phyloP scores from a whole-genome alignment of 257 asterid species.

The Solanum corneliomulleri region DNA sequence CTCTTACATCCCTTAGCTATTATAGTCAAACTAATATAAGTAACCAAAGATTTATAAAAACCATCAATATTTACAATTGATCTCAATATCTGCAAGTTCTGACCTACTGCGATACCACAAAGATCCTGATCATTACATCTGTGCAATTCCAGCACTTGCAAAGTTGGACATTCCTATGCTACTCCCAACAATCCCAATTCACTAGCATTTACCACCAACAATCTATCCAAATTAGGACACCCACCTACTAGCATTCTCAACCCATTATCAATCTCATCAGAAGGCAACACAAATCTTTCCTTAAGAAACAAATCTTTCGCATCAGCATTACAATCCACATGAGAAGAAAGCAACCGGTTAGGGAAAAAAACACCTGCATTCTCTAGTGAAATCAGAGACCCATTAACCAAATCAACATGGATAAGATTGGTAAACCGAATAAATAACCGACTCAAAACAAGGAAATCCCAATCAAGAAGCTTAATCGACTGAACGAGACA shows the following conservation, averaged over 20 bases:
- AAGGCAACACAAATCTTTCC: slow-evolving; percentile 24
- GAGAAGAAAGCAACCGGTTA: slow-evolving; percentile 23
- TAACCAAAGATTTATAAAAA: slow-evolving; percentile 32
- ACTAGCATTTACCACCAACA: slow-evolving; percentile 47
- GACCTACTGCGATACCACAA: slow-evolving; percentile 57
- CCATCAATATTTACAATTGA: slow-evolving; percentile 40
- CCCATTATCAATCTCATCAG: slow-evolving; percentile 45
- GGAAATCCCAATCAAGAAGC: slow-evolving; percentile 76
- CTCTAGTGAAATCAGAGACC: slow-evolving; percentile 28
- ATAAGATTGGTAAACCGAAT: slow-evolving; percentile 61
- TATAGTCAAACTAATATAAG: slow-evolving; percentile 60
- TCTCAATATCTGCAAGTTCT: slow-evolving; percentile 49
- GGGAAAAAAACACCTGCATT: slow-evolving; percentile 36
- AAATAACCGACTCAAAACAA: slow-evolving; percentile 51
- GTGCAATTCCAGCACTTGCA: slow-evolving; percentile 60
- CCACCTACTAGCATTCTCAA: slow-evolving; percentile 37
- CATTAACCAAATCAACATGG: slow-evolving; percentile 48
- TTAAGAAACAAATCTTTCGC: slow-evolving; percentile 29
- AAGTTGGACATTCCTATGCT: slow-evolving; percentile 54
- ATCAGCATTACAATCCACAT: slow-evolving; percentile 25
- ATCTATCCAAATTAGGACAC: slow-evolving; percentile 45
- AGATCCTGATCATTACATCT: slow-evolving; percentile 54
- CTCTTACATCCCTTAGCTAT: slow-evolving; percentile 69
- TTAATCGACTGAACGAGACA: slow-evolving; percentile 57
- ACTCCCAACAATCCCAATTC: slow-evolving; percentile 55